phyloP scores from a whole-genome alignment of 257 asterid species.

The Fraxinus cuspidata region DNA sequence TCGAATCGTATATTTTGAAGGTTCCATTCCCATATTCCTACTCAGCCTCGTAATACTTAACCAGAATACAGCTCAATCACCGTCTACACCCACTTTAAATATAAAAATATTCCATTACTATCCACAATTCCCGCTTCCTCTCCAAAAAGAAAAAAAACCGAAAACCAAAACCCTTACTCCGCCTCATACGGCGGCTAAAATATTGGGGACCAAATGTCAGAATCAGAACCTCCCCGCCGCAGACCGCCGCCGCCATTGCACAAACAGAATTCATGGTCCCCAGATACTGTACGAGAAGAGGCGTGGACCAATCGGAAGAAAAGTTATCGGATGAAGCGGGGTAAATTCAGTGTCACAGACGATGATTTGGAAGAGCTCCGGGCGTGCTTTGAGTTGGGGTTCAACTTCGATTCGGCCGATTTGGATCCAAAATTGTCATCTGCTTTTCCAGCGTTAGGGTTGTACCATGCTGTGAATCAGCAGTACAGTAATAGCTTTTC shows the following conservation, averaged over 20 bases:
- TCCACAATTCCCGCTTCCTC: slow-evolving; percentile 37
- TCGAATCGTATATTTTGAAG: too few relatives aligned
- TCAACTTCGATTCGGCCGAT: slow-evolving; percentile 54
- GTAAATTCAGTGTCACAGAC: slow-evolving; percentile 47
- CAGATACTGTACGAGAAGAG: slow-evolving; percentile 56
- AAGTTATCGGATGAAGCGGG: slow-evolving; percentile 32
- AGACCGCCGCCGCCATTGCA: slow-evolving; percentile 30
- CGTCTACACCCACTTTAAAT: slow-evolving; percentile 14
- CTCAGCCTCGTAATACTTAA: slow-evolving; percentile 22
- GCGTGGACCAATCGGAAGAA: slow-evolving; percentile 54
- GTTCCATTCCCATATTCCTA: not conserved
- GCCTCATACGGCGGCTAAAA: slow-evolving; percentile 32
- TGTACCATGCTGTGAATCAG: slow-evolving; percentile 55
- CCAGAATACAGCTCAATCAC: slow-evolving; percentile 24
- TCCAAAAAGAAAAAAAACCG: not conserved
- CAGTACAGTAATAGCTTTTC: slow-evolving; percentile 35
- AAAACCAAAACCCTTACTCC: slow-evolving; percentile 9
- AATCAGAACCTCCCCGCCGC: slow-evolving; percentile 29
- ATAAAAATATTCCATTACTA: slow-evolving; percentile 6
- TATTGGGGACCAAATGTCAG: slow-evolving; percentile 27
- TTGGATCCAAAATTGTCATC: slow-evolving; percentile 60
- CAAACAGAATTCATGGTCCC: slow-evolving; percentile 71
- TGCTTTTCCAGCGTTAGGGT: slow-evolving; percentile 67
- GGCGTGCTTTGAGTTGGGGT: slow-evolving; percentile 73
- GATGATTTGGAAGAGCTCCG: slow-evolving; percentile 74